These are phyloP conservation scores for Fusarium subglutinans DNA, from an alignment of 2,329 filamentous ascomycete genomes.

Conservation along the genomic window DNA sequence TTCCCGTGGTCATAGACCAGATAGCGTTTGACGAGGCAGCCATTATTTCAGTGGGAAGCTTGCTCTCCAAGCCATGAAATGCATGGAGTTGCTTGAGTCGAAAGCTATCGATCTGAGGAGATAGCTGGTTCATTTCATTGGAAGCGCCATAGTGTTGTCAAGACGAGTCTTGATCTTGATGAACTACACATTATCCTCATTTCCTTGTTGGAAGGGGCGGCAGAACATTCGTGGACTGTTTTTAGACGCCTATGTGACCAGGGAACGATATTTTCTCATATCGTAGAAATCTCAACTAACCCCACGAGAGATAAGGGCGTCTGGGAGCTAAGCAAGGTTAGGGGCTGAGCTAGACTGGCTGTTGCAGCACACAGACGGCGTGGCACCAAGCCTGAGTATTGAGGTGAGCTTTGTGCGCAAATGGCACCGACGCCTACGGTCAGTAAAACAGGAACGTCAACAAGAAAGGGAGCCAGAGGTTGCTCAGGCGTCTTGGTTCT, in stretches of 20 bases:
- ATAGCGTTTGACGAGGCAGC: conserved; percentile 1
- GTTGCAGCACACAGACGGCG: conserved; percentile 39
- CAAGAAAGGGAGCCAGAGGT: conserved; percentile 9
- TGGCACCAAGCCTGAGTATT: conserved; percentile 32
- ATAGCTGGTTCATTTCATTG: background rate
- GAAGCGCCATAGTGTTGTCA: background rate
- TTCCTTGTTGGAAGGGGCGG: background rate
- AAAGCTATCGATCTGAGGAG: conserved; percentile 5
- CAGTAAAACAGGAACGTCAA: conserved; percentile 9
- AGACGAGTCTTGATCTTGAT: background rate
- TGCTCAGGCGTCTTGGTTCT: conserved; percentile 12
- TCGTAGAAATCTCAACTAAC: conserved; percentile 10
- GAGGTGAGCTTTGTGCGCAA: conserved; percentile 24
- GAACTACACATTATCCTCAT: background rate
- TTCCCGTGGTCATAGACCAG: background rate
- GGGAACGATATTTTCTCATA: conserved; percentile 2
- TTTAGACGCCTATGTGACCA: conserved; percentile 5
- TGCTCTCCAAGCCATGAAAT: conserved; percentile 6
- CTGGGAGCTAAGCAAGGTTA: conserved; percentile 15
- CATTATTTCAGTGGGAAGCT: background rate
- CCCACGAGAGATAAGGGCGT: conserved; percentile 37
- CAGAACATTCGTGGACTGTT: conserved; percentile 20
- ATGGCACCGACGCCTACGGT: background rate
- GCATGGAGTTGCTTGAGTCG: background rate
- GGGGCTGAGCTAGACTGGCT: conserved; percentile 20